A percentile compares a stretch with the other conserved stretches of the same genome.
Conservation (phyloP, 2,329 filamentous ascomycete genomes). For the Beauveria varroae region DNA sequence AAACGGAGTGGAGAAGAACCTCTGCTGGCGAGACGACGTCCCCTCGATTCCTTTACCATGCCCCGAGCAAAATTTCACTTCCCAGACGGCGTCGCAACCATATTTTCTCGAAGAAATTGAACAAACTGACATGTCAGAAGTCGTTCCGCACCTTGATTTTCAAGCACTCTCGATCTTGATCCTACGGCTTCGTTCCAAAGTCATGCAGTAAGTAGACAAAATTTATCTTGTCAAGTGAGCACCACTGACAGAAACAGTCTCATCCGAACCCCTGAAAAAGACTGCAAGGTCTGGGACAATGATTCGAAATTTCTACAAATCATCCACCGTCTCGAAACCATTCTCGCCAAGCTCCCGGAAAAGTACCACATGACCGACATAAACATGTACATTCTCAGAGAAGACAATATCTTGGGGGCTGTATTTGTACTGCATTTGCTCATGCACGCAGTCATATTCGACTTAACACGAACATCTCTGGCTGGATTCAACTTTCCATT, state of each 20-base stretch:
- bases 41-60: constrained; percentile 18
- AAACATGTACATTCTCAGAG: constrained; percentile 17
- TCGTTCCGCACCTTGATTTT: constrained; percentile 14
- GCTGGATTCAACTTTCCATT: constrained; percentile 21
- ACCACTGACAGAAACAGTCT: constrained; percentile 11
- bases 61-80: constrained; percentile 14
- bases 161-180: constrained; percentile 15
- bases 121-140: not conserved
- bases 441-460: constrained; percentile 19
- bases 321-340: constrained; percentile 16
- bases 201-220: constrained; percentile 14
- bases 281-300: constrained; percentile 9
- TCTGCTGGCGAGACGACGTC: constrained; percentile 16
- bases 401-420: constrained; percentile 15
- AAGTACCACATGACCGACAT: constrained; percentile 17
- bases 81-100: constrained; percentile 2
- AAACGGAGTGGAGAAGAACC: constrained; percentile 17
- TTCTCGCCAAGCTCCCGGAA: constrained; percentile 16
- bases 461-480: constrained; percentile 18
- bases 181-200: constrained; percentile 15
- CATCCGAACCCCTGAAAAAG: constrained; percentile 14
- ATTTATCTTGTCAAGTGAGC: not conserved
- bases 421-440: constrained; percentile 20
- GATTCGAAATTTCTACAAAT: constrained; percentile 11
- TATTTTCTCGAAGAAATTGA: constrained; percentile 14